Evolutionary conservation across 441 rosid genomes (phyloP).

Genomic region (Arabidopsis hybrid): DNA sequence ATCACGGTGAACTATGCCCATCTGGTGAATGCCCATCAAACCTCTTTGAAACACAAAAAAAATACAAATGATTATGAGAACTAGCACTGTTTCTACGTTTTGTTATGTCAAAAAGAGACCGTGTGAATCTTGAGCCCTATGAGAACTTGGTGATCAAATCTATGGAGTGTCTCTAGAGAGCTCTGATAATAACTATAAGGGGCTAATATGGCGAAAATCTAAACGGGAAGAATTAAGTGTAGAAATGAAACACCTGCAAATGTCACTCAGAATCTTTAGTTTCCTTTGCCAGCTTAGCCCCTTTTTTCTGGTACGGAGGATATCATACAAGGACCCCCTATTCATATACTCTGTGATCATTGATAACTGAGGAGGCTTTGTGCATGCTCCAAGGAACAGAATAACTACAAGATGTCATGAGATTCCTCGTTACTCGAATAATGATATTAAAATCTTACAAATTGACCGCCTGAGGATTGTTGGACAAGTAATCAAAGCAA

Average conservation of each 20-base stretch:
- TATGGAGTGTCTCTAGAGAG: neutral
- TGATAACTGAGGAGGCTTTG: slow-evolving; percentile 85
- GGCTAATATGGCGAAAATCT: neutral
- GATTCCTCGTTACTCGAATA: slow-evolving; percentile 5
- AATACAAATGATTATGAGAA: neutral
- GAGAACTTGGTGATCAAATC: neutral
- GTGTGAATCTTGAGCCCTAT: neutral
- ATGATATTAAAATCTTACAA: slow-evolving; percentile 14
- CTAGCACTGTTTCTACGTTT: neutral
- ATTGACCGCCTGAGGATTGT: slow-evolving; percentile 64
- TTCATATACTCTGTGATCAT: slow-evolving; percentile 97
- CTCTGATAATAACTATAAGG: neutral
- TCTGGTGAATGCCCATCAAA: slow-evolving; percentile 90
- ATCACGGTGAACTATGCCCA: slow-evolving; percentile 91
- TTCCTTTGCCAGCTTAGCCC: slow-evolving; percentile 80
- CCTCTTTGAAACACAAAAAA: slow-evolving; percentile 56
- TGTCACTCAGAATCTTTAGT: slow-evolving; percentile 90
- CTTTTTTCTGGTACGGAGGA: slow-evolving; percentile 83
- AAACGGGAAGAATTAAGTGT: neutral
- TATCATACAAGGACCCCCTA: slow-evolving; percentile 84
- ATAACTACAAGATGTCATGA: slow-evolving; percentile 66
- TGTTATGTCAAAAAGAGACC: neutral
- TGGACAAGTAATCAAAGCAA: neutral
- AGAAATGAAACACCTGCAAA: slow-evolving; percentile 72
- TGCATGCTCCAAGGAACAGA: slow-evolving; percentile 96